Evolutionary conservation across 2,329 filamentous ascomycete species (phyloP).

Genomic region (Zymoseptoria passerinii): DNA sequence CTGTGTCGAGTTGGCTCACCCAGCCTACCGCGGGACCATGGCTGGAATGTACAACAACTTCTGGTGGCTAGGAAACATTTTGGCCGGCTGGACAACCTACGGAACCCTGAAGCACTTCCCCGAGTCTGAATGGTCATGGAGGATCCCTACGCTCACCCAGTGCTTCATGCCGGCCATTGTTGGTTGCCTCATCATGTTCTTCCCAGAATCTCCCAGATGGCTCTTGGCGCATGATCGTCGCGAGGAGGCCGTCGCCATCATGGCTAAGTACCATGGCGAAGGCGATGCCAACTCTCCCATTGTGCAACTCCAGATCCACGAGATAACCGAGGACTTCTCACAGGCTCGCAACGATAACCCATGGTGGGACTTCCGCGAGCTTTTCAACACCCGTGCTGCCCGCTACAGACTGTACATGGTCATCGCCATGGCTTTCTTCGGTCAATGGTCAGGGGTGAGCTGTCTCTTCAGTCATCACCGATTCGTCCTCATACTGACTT

Average conservation of each 20-base stretch:
- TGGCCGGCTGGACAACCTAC: slow-evolving; percentile 39
- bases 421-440: slow-evolving; percentile 36
- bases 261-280: slow-evolving; percentile 52
- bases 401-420: slow-evolving; percentile 38
- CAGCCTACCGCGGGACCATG: slow-evolving; percentile 52
- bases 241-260: slow-evolving; percentile 49
- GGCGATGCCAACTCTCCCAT: slow-evolving; percentile 30
- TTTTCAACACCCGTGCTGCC: slow-evolving; percentile 44
- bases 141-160: slow-evolving; percentile 28
- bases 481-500: slow-evolving; percentile 8
- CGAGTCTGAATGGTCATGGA: slow-evolving; percentile 38
- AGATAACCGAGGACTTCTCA: slow-evolving; percentile 30
- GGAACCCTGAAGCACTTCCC: slow-evolving; percentile 15
- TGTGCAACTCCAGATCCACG: slow-evolving; percentile 30
- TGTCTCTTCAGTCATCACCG: background rate
- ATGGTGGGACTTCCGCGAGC: slow-evolving; percentile 33
- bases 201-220: slow-evolving; percentile 48
- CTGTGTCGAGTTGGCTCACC: slow-evolving; percentile 53
- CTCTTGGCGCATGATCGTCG: slow-evolving; percentile 37
- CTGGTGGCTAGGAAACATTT: slow-evolving; percentile 43
- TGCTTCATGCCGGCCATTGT: slow-evolving; percentile 38
- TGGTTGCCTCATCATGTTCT: slow-evolving; percentile 41
- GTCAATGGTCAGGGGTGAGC: slow-evolving; percentile 35
- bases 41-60: slow-evolving; percentile 49
- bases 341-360: slow-evolving; percentile 40